Evolutionary conservation across 805 yeast species (phyloP), one percentile per base, ranked within the genome.

Genomic region (Isabelozyma rhagii): DNA sequence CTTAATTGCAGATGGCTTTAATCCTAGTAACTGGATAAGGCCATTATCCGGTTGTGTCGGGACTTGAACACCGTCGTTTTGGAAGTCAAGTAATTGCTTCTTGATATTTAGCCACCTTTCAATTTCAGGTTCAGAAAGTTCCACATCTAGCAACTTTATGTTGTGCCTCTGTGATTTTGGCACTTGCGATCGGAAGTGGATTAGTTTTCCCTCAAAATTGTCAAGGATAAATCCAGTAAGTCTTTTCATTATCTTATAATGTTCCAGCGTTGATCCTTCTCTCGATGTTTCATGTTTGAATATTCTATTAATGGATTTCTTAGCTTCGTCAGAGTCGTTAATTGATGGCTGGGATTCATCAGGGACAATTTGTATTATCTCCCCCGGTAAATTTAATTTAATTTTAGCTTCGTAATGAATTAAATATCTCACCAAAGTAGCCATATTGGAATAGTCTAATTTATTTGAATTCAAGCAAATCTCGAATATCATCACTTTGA

Each of bases 201-300:
- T 34, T 5, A 55, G 44, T 38, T 50, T 54, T 2, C 59, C 61
- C 44, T 58, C 62, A 13, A 60, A 43, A n/a, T 40, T 34, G 6
- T 39, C 47, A 41, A 55, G 11, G 14, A 28, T 25, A 34, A 46
- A 41, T 27, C 57, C 57, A 8, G 56, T 51, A 4, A 53, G 47
- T 45, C 54, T 48, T 39, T 52, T 47, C 39, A 61, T 46, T n/a
- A 56, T 58, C 29, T 52, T 52, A 42, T 52, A 58, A 43, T 53
- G 54, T 45, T 61, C 63, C 2, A 59, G 53, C 5, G 48, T 27
- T 43, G 13, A 14, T 25, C 49, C 11, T 40, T 40, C 8, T 43
- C 31, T 47, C 14, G 45, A 15, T 8, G 28, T 25, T 34, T 41
- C 50, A 42, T 51, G 50, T 5, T 46, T 41, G 27, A 41, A 41